Conservation (phyloP, 2,329 filamentous ascomycete genomes). For the Nigrospora osmanthi region DNA sequence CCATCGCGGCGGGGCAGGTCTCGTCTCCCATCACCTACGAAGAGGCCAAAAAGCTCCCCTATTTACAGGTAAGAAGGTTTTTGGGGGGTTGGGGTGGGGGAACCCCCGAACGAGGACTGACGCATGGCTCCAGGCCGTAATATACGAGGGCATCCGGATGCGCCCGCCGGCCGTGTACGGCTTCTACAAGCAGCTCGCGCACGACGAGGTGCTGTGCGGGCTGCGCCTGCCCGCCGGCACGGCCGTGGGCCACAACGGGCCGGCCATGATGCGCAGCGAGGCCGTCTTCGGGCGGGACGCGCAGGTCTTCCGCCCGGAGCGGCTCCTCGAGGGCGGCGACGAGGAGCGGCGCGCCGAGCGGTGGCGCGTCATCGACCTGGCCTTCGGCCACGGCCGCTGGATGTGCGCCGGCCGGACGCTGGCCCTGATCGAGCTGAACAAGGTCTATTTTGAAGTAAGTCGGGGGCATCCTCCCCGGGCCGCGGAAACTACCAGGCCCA, state of each 20-base stretch:
- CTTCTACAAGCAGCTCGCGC: slow-evolving; percentile 1
- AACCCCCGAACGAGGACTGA: too few relatives aligned
- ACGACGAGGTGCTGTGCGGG: slow-evolving; percentile 7
- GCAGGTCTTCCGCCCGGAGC: slow-evolving; percentile 22
- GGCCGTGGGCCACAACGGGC: slow-evolving; percentile 21
- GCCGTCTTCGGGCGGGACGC: slow-evolving; percentile 20
- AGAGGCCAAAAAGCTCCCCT: slow-evolving; percentile 3
- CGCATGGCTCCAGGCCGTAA: not conserved
- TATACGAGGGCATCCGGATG: slow-evolving; percentile 4
- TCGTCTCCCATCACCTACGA: slow-evolving; percentile 2
- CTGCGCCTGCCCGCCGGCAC: slow-evolving; percentile 22
- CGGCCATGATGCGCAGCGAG: slow-evolving; percentile 16
- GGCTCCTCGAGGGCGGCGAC: slow-evolving; percentile 18
- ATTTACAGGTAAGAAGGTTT: slow-evolving; percentile 5
- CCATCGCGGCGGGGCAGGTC: not conserved
- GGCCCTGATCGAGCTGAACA: slow-evolving; percentile 34
- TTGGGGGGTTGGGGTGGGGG: too few relatives aligned
- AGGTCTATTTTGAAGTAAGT: slow-evolving; percentile 31
- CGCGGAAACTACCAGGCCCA: too few relatives aligned
- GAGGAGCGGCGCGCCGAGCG: slow-evolving; percentile 16
- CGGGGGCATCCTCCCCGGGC: too few relatives aligned
- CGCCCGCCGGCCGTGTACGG: not conserved
- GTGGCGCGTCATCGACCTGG: slow-evolving; percentile 24
- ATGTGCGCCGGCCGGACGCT: slow-evolving; percentile 32
- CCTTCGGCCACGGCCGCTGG: slow-evolving; percentile 30